phyloP scores from a whole-genome alignment of 2,329 filamentous ascomycete genomes.

The Xylaria sp. region DNA sequence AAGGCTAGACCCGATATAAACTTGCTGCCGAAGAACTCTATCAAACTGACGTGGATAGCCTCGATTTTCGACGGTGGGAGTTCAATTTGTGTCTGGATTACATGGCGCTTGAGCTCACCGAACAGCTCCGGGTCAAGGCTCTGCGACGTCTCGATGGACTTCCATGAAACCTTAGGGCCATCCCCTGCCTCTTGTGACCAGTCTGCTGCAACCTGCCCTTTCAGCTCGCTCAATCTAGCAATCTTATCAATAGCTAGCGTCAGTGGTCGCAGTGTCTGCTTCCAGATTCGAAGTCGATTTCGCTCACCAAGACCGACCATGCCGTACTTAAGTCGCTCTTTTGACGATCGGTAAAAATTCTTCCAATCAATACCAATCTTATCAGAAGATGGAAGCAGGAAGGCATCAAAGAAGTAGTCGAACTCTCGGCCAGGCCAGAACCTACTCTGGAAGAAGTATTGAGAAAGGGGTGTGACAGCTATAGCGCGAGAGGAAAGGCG shows the following conservation, averaged over 20 bases:
- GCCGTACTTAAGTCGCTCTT: slow-evolving; percentile 32
- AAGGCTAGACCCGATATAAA: slow-evolving; percentile 44
- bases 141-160: slow-evolving; percentile 30
- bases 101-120: slow-evolving; percentile 32
- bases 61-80: slow-evolving; percentile 33
- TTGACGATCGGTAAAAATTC: slow-evolving; percentile 39
- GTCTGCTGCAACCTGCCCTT: slow-evolving; percentile 28
- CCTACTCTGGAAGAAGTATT: slow-evolving; percentile 43
- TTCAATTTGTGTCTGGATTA: slow-evolving; percentile 37
- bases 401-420: slow-evolving; percentile 43
- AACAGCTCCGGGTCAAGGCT: slow-evolving; percentile 29
- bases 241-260: slow-evolving; percentile 37
- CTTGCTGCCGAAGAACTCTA: slow-evolving; percentile 40
- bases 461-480: slow-evolving; percentile 38
- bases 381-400: slow-evolving; percentile 34
- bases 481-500: slow-evolving; percentile 43
- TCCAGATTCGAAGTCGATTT: slow-evolving; percentile 44
- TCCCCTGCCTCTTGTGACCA: slow-evolving; percentile 20
- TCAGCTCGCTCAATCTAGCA: slow-evolving; percentile 32
- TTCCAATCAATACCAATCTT: slow-evolving; percentile 40
- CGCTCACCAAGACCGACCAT: slow-evolving; percentile 41
- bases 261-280: slow-evolving; percentile 41
- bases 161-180: slow-evolving; percentile 27
- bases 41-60: slow-evolving; percentile 40
- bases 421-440: slow-evolving; percentile 44